phyloP scores from a whole-genome alignment of 345 rosid genomes.

The Citrus cavaleriei region DNA sequence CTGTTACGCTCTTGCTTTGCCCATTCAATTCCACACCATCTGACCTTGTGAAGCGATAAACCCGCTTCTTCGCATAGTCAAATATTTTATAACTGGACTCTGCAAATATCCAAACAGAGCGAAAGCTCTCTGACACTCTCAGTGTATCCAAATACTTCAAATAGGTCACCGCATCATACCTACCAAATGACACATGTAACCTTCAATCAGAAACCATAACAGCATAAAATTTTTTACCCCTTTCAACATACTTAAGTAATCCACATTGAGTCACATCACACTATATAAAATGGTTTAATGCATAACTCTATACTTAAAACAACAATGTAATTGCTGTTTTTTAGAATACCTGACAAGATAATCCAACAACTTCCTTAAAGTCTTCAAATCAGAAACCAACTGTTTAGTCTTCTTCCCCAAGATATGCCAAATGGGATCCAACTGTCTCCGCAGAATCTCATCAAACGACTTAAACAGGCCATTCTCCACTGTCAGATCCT shows the following conservation, averaged over 20 bases:
- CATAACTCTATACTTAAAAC: background rate
- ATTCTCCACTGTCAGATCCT: constrained; percentile 93
- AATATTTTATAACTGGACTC: constrained; percentile 96
- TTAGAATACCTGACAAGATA: constrained; percentile 83
- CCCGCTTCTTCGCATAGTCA: constrained; percentile 96
- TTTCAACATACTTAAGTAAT: background rate
- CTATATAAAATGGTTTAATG: background rate
- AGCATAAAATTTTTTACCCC: background rate
- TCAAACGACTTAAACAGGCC: constrained; percentile 97
- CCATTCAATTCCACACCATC: constrained; percentile 43
- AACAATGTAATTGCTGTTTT: background rate
- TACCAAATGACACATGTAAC: constrained; percentile 12
- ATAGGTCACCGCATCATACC: constrained; percentile 98
- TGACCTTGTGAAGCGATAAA: constrained; percentile 55
- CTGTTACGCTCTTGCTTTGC: constrained; percentile 32
- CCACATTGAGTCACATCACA: background rate
- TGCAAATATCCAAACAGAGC: constrained; percentile 99
- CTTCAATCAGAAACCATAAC: background rate
- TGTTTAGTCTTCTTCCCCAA: constrained; percentile 93
- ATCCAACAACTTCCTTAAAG: constrained; percentile 87
- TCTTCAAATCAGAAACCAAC: constrained; percentile 97
- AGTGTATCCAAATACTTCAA: constrained; percentile 95
- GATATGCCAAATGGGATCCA: constrained; percentile 98
- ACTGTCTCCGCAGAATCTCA: constrained; percentile 91
- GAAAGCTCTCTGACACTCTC: constrained; percentile 91